Percentiles rank a stretch among this genome's conserved stretches.
Conservation (phyloP, 192 early-diverging fungal species). For the Coemansia sp. region DNA sequence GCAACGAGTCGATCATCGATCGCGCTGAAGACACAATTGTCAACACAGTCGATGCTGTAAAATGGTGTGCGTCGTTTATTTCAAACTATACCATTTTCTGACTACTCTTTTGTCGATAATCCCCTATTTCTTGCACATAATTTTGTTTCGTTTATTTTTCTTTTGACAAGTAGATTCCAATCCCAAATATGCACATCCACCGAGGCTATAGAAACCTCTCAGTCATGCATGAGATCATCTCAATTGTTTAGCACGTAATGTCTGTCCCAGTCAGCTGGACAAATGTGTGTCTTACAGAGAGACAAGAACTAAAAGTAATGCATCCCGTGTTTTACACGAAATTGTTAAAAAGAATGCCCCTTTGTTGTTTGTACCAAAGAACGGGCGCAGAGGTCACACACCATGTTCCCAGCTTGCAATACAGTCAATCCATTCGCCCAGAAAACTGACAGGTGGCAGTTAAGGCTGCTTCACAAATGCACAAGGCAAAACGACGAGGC, state of each 20-base stretch:
- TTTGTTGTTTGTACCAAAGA: no score
- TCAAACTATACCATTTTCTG: slow-evolving; percentile 55
- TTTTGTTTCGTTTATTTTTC: slow-evolving; percentile 10
- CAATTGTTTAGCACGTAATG: no score
- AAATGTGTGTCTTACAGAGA: neutral
- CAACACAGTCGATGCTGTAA: slow-evolving; percentile 56
- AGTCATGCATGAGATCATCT: no score
- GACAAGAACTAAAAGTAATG: neutral
- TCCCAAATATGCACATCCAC: neutral
- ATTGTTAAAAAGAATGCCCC: neutral
- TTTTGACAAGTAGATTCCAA: slow-evolving; percentile 3
- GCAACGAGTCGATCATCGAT: slow-evolving; percentile 53
- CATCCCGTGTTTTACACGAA: neutral
- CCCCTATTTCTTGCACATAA: neutral
- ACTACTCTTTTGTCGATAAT: neutral
- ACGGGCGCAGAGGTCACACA: no score
- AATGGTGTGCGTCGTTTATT: slow-evolving; percentile 57
- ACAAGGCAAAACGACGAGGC: no score
- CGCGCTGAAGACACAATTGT: slow-evolving; percentile 54
- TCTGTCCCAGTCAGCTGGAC: neutral
- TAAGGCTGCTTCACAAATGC: neutral
- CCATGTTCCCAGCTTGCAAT: no score
- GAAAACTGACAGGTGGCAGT: neutral
- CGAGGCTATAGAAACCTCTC: no score
- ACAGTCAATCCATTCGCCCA: no score